phyloP scores from a whole-genome alignment of 1,139 yeast genomes.

The Yamadazyma diospyri region DNA sequence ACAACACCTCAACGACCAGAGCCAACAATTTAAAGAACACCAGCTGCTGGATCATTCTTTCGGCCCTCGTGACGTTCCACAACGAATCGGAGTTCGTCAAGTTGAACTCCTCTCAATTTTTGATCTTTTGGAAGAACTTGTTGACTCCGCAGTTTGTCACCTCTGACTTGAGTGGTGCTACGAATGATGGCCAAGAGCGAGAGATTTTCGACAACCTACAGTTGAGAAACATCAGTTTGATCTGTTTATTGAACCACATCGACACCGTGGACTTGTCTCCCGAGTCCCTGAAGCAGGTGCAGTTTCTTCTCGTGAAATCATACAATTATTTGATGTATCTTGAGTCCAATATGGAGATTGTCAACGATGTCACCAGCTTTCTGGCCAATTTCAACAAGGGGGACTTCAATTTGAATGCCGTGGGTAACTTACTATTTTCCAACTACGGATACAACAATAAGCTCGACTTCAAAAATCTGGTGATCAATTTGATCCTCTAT shows the following conservation, averaged over 20 bases:
- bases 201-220: constrained; percentile 39
- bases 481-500: constrained; percentile 33
- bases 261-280: constrained; percentile 39
- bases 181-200: constrained; percentile 22
- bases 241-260: constrained; percentile 41
- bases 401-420: constrained; percentile 28
- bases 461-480: constrained; percentile 25
- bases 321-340: constrained; percentile 41
- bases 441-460: constrained; percentile 20
- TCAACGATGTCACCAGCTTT: constrained; percentile 36
- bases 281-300: constrained; percentile 42
- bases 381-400: constrained; percentile 26
- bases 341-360: constrained; percentile 36
- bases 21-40: constrained; percentile 22
- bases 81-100: constrained; percentile 56
- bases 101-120: constrained; percentile 70
- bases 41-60: constrained; percentile 67
- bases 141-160: constrained; percentile 52
- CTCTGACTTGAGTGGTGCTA: constrained; percentile 21
- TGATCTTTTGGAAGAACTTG: constrained; percentile 80
- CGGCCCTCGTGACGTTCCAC: constrained; percentile 74
- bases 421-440: constrained; percentile 30
- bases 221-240: constrained; percentile 38
- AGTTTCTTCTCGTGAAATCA: constrained; percentile 40
- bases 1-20: constrained; percentile 21